Conservation (phyloP, 805 yeast genomes). For the Starmerella geochares region DNA sequence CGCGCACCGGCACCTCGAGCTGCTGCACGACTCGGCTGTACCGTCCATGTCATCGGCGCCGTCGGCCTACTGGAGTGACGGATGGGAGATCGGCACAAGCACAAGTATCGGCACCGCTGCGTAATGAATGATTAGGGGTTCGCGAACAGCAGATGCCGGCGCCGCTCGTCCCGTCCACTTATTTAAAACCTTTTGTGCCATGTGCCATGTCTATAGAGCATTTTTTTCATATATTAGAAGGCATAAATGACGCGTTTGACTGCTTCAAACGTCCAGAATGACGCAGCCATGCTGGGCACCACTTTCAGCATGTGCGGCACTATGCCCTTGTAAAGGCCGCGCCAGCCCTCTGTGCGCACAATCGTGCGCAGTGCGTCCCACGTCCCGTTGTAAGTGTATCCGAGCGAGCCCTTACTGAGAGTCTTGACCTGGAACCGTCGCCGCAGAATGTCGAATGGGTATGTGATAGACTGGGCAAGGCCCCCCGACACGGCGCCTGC, state of each 20-base stretch:
- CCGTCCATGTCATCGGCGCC: slow-evolving; percentile 5
- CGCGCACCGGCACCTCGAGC: background rate
- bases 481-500: slow-evolving; percentile 86
- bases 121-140: no score
- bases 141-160: no score
- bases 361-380: slow-evolving; percentile 63
- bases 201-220: background rate
- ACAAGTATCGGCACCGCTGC: slow-evolving; percentile 2
- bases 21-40: background rate
- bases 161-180: no score
- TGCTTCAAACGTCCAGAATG: slow-evolving; percentile 81
- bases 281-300: slow-evolving; percentile 90
- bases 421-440: slow-evolving; percentile 84
- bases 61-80: slow-evolving; percentile 3
- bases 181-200: no score
- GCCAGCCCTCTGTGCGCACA: slow-evolving; percentile 64
- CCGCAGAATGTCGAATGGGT: slow-evolving; percentile 82
- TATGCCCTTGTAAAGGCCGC: slow-evolving; percentile 57
- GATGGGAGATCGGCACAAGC: slow-evolving; percentile 4
- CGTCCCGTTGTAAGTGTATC: slow-evolving; percentile 72
- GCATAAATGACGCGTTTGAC: slow-evolving; percentile 38
- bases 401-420: slow-evolving; percentile 55
- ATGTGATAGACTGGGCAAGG: slow-evolving; percentile 78
- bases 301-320: slow-evolving; percentile 75
- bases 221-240: background rate